These are phyloP conservation scores for Schizophyllum commune DNA, from an alignment of 1,284 basidiomycete genomes.

Conservation along the genomic window DNA sequence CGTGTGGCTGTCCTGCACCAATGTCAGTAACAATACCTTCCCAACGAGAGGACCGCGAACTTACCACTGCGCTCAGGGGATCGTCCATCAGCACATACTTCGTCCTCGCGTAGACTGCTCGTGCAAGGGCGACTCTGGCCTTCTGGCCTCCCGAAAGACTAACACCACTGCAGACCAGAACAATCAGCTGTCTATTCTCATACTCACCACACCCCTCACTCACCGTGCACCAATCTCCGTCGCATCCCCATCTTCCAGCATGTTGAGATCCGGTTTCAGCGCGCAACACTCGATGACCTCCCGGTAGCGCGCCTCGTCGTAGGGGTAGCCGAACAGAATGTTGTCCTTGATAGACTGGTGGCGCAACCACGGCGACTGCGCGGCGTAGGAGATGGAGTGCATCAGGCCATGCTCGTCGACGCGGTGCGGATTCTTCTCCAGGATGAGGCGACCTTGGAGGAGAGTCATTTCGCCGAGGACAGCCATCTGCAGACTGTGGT, in stretches of 20 bases:
- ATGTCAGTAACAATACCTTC: neutral
- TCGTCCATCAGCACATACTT: conserved; percentile 68
- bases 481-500: conserved; percentile 46
- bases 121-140: conserved; percentile 47
- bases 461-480: conserved; percentile 60
- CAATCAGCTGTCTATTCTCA: neutral
- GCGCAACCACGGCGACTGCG: conserved; percentile 55
- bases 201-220: conserved; percentile 3
- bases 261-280: conserved; percentile 52
- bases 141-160: conserved; percentile 31
- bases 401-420: conserved; percentile 58
- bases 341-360: conserved; percentile 38
- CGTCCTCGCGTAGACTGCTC: conserved; percentile 58
- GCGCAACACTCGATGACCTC: conserved; percentile 52
- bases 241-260: conserved; percentile 53
- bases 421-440: conserved; percentile 55
- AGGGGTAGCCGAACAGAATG: conserved; percentile 51
- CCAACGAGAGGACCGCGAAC: conserved; percentile 16
- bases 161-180: conserved; percentile 5
- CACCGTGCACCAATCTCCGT: conserved; percentile 28
- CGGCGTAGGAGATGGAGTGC: conserved; percentile 75
- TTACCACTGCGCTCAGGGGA: conserved; percentile 61
- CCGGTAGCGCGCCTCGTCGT: conserved; percentile 45
- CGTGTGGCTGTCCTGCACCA: conserved; percentile 62
- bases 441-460: conserved; percentile 41